Base-by-base conservation (phyloP, 2,329 filamentous ascomycete species). In the Thielaviopsis musarum region DNA sequence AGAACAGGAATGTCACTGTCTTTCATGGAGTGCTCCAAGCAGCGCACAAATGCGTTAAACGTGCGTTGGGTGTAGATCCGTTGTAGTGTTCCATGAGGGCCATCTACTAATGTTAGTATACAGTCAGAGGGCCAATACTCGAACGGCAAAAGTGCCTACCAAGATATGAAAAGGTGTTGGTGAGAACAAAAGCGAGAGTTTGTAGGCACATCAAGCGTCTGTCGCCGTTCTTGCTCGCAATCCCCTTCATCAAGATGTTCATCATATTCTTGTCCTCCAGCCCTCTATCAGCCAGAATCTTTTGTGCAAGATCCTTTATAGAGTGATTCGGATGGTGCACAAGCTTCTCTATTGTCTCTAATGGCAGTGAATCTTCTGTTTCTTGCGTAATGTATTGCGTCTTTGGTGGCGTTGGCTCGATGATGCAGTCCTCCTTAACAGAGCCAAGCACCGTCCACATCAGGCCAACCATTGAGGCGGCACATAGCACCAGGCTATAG, bases 371-470 rank as follows among this genome's bases (percentile, higher is more conserved):
- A 66, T 89, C 85, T 66, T 90, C 85, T 1, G 84, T 87, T 24
- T 85, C 82, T 68, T 89, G 83, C 15, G 82, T 86, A 64, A 88
- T 86, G 68, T 87, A 87, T 64, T 84, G 80, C 56, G 85, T 80
- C 67, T 85, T 84, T 41, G 82, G 82, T 62, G 82, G 79, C 45
- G 74, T 67, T 41, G 81, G 78, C 62, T 81, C 81, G 66, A 93
- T 80, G 69, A 83, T 78, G 63, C 84, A 84, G 58, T 83, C 75
- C 65, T 82, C 75, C 64, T 82, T 78, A 64, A 84, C 80, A 59
- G 77, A 71, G 60, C 74, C 73, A 52, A 91, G 79, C 59, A 80
- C 74, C 45, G 75, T 69, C 63, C 77, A 75, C 69, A 88, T 80
- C 57, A 76, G 73, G 61, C 75, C 73, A 59, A 84, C 69, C 62